Evolutionary conservation across 768 basidiomycete species (phyloP).

Genomic region (Kwoniella botswanensis): DNA sequence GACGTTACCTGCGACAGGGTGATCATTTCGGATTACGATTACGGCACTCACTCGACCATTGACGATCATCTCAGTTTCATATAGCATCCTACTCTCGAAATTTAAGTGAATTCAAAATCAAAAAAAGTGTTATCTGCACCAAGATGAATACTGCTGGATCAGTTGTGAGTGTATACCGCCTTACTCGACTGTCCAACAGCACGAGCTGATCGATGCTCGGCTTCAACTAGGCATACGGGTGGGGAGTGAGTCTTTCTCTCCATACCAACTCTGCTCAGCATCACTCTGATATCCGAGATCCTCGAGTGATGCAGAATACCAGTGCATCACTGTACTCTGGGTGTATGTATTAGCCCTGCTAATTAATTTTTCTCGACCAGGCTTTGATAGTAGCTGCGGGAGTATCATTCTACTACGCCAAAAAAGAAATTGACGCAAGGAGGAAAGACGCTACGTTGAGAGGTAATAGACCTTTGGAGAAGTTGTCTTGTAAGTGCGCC

Average conservation of each 20-base stretch:
- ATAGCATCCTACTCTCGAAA: too few species aligned
- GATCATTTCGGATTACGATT: conserved; percentile 1
- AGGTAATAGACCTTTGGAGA: conserved; percentile 34
- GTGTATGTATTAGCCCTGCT: background rate
- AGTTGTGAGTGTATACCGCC: conserved; percentile 28
- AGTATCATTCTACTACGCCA: conserved; percentile 40
- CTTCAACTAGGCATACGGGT: conserved; percentile 39
- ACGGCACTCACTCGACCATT: background rate
- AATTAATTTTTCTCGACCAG: conserved; percentile 7
- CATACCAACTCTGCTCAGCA: background rate
- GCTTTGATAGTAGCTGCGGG: conserved; percentile 42
- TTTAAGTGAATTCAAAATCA: background rate
- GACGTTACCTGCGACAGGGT: background rate
- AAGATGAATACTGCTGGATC: conserved; percentile 44
- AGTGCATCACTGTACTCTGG: too few species aligned
- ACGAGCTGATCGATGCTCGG: conserved; percentile 1
- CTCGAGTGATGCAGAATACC: too few species aligned
- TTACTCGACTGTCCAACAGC: background rate
- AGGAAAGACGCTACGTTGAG: conserved; percentile 28
- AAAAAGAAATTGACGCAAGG: conserved; percentile 35
- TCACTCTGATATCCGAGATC: background rate
- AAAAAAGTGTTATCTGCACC: background rate
- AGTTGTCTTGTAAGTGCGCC: conserved; percentile 38
- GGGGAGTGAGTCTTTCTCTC: conserved; percentile 39
- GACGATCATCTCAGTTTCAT: background rate